Conservation (phyloP, 768 basidiomycete species). For the Tricholoma saponaceum region DNA sequence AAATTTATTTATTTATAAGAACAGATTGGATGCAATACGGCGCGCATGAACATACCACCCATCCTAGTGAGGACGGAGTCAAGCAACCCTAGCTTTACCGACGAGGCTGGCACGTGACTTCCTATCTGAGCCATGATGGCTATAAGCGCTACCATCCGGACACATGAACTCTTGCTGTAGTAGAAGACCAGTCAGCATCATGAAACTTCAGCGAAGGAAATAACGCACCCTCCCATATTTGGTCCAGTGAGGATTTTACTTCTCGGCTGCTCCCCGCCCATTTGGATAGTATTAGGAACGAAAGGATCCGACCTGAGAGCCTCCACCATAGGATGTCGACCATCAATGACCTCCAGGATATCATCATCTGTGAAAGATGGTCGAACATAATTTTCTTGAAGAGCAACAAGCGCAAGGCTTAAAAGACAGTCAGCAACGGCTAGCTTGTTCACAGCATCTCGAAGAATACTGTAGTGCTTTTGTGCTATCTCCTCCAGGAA, state of each 20-base stretch:
- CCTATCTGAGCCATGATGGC: conserved; percentile 90
- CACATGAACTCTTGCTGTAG: conserved; percentile 75
- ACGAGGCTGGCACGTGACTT: conserved; percentile 81
- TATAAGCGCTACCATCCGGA: conserved; percentile 75
- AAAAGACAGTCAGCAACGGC: conserved; percentile 84
- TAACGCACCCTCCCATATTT: conserved; percentile 70
- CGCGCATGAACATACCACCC: conserved; percentile 55
- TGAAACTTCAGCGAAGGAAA: not conserved
- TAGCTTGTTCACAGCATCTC: conserved; percentile 75
- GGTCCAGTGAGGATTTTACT: conserved; percentile 80
- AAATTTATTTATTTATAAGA: conserved; percentile 1
- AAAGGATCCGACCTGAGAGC: conserved; percentile 73
- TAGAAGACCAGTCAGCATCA: not conserved
- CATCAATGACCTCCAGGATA: conserved; percentile 70
- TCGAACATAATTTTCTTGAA: conserved; percentile 71
- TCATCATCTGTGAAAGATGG: conserved; percentile 71
- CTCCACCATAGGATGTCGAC: conserved; percentile 93
- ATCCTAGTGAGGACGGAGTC: conserved; percentile 87
- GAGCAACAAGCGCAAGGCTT: conserved; percentile 77
- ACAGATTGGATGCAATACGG: not conserved
- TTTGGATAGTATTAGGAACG: conserved; percentile 74
- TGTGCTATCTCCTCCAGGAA: conserved; percentile 70
- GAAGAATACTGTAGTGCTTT: conserved; percentile 65
- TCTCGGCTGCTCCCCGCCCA: conserved; percentile 50
- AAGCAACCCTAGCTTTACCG: conserved; percentile 71